These are phyloP conservation scores for Bifiguratus adelaidae DNA, from an alignment of 192 early-diverging fungal genomes.

Conservation along the genomic window DNA sequence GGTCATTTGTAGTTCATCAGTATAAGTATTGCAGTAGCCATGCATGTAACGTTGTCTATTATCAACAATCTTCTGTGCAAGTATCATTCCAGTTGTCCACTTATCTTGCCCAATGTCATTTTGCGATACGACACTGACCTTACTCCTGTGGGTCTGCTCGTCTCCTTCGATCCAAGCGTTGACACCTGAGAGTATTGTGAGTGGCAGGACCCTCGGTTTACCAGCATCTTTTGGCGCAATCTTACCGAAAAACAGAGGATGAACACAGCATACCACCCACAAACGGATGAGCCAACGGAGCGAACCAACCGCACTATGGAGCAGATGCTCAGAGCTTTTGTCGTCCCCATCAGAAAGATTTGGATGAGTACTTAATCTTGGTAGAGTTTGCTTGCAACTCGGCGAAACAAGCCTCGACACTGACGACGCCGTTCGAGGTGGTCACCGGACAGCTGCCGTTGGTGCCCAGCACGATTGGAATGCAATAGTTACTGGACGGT, in stretches of 20 bases:
- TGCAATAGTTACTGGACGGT: too few species aligned
- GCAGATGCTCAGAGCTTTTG: constrained; percentile 19
- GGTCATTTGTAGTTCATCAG: too few species aligned
- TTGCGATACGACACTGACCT: too few species aligned
- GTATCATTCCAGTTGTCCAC: too few species aligned
- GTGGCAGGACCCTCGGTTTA: constrained; percentile 16
- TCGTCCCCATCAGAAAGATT: constrained; percentile 27
- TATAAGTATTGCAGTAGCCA: too few species aligned
- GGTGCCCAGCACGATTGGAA: background rate
- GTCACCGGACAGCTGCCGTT: background rate
- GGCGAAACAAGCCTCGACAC: background rate
- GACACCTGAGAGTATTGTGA: constrained; percentile 27
- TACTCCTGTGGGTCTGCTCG: too few species aligned
- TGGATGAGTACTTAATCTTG: too few species aligned
- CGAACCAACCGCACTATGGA: constrained; percentile 22
- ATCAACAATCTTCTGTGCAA: too few species aligned
- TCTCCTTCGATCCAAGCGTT: too few species aligned
- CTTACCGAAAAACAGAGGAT: constrained; percentile 23
- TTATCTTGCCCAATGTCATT: too few species aligned
- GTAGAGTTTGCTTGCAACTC: too few species aligned
- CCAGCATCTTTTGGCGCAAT: constrained; percentile 10
- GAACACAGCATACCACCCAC: constrained; percentile 25
- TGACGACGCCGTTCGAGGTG: background rate
- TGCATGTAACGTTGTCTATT: too few species aligned
- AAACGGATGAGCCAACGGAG: constrained; percentile 31